A percentile compares a stretch with the other conserved stretches of the same genome.
phyloP scores from a whole-genome alignment of 257 asterid genomes.

The Solanum appendiculatum region DNA sequence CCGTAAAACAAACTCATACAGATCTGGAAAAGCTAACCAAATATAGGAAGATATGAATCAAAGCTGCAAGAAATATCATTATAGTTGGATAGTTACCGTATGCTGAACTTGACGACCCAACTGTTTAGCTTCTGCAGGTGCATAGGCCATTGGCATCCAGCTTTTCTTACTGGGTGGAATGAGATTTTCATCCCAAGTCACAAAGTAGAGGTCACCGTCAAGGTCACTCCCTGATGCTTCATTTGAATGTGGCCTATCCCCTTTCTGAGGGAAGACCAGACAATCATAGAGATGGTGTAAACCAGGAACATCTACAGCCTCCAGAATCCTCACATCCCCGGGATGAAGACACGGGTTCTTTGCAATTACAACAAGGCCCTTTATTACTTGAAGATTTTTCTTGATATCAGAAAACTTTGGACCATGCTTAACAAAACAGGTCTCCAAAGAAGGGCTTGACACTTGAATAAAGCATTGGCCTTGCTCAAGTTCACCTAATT shows the following conservation, averaged over 20 bases:
- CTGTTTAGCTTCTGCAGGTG: constrained; percentile 34
- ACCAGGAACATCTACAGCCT: constrained; percentile 72
- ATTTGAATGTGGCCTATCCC: constrained; percentile 84
- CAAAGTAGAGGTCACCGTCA: constrained; percentile 94
- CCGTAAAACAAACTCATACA: neutral
- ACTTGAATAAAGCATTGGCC: constrained; percentile 92
- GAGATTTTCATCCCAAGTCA: constrained; percentile 91
- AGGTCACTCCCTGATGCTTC: constrained; percentile 99
- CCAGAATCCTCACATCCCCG: constrained; percentile 85
- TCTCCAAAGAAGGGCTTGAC: constrained; percentile 57
- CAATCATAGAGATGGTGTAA: constrained; percentile 69
- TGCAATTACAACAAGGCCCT: constrained; percentile 68
- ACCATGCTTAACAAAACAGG: constrained; percentile 68
- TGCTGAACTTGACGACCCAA: constrained; percentile 54
- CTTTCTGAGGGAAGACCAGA: constrained; percentile 87
- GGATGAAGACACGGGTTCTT: constrained; percentile 99
- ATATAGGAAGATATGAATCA: neutral
- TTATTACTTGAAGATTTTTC: constrained; percentile 44
- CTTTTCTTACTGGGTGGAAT: constrained; percentile 81
- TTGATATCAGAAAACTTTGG: constrained; percentile 36
- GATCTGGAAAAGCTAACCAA: neutral
- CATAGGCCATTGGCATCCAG: constrained; percentile 78
- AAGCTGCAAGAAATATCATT: neutral
- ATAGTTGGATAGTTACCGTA: constrained; percentile 25
- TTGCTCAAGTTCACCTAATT: constrained; percentile 55